Conservation (phyloP, 257 asterid genomes). For the Prunella vulgaris region DNA sequence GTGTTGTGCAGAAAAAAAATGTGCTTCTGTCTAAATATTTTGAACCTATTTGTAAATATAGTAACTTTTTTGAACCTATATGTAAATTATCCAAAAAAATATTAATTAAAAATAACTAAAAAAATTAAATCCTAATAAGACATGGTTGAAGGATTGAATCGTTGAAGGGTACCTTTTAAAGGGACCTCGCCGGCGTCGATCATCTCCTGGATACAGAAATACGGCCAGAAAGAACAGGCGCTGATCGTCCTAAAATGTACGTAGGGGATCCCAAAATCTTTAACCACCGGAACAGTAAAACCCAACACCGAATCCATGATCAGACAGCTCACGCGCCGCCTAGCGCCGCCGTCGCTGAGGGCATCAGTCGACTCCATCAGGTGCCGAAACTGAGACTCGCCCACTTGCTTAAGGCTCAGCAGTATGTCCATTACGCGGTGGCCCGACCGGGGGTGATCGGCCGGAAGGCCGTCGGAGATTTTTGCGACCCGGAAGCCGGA, state of each 20-base stretch:
- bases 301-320: slow-evolving; percentile 46
- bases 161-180: slow-evolving; percentile 24
- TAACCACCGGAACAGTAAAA: slow-evolving; percentile 42
- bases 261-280: slow-evolving; percentile 41
- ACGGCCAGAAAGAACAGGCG: slow-evolving; percentile 48
- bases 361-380: slow-evolving; percentile 30
- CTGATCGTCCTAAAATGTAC: slow-evolving; percentile 42
- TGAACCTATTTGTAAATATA: no score
- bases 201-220: slow-evolving; percentile 43
- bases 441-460: slow-evolving; percentile 41
- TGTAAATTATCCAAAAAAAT: no score
- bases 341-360: slow-evolving; percentile 5
- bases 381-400: slow-evolving; percentile 28
- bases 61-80: no score
- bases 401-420: slow-evolving; percentile 29
- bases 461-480: slow-evolving; percentile 48
- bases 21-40: no score
- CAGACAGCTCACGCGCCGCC: slow-evolving; percentile 37
- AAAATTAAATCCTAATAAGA: no score
- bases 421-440: slow-evolving; percentile 15
- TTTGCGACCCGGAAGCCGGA: slow-evolving; percentile 39
- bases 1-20: no score
- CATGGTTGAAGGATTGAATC: no score
- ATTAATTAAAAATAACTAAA: no score
- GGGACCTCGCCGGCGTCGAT: slow-evolving; percentile 49